These are phyloP conservation scores for Fusarium tricinctum DNA, from an alignment of 2,329 filamentous ascomycete species.

Conservation along the genomic window DNA sequence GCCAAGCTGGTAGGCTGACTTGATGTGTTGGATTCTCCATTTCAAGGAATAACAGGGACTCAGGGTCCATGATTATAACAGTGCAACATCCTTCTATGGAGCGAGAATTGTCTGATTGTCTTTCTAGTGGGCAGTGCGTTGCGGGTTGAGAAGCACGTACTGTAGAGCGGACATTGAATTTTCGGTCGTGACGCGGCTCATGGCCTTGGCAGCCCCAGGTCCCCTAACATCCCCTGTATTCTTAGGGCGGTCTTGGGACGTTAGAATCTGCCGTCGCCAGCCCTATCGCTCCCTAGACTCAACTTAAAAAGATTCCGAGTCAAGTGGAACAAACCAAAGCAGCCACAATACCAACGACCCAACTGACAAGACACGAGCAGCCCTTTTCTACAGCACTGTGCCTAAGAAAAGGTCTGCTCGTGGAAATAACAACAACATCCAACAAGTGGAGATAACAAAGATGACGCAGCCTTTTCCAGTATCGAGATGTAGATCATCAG, in stretches of 20 bases:
- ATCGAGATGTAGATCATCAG: constrained; percentile 18
- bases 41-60: background rate
- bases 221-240: background rate
- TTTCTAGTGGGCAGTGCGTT: background rate
- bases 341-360: background rate
- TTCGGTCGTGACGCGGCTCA: background rate
- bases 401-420: too few relatives aligned
- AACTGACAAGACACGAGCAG: background rate
- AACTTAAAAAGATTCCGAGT: too few relatives aligned
- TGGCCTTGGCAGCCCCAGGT: background rate
- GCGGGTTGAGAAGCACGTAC: background rate
- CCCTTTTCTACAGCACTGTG: too few relatives aligned
- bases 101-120: background rate
- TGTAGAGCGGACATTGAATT: background rate
- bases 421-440: background rate
- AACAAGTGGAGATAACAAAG: constrained; percentile 1
- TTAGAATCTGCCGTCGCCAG: background rate
- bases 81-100: background rate
- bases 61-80: background rate
- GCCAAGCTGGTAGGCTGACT: too few relatives aligned
- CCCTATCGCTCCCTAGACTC: too few relatives aligned
- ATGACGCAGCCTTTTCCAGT: background rate
- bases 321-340: too few relatives aligned
- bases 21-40: background rate
- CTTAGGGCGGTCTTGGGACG: background rate